Percentiles rank a stretch among this genome's conserved stretches.
Evolutionary conservation across 1,284 basidiomycete species (phyloP).

Genomic region (Naganishia liquefaciens): DNA sequence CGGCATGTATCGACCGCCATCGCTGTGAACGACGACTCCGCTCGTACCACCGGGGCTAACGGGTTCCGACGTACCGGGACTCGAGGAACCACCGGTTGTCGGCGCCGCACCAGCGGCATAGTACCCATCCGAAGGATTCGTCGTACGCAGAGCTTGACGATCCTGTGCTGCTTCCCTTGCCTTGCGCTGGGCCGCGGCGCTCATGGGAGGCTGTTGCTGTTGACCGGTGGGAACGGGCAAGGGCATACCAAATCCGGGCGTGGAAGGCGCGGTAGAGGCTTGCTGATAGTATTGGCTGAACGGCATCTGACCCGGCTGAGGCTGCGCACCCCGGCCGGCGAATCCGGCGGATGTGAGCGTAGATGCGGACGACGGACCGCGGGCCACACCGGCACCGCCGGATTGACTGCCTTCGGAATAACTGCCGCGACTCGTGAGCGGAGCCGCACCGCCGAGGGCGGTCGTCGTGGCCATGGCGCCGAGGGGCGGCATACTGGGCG

Average conservation of each 20-base stretch:
- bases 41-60: constrained; percentile 1
- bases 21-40: constrained; percentile 20
- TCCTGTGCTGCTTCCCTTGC: constrained; percentile 33
- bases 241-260: constrained; percentile 32
- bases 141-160: constrained; percentile 21
- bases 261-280: constrained; percentile 8
- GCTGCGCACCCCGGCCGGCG: constrained; percentile 44
- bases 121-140: constrained; percentile 20
- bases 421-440: constrained; percentile 26
- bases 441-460: constrained; percentile 37
- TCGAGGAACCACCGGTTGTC: neutral
- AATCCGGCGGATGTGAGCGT: constrained; percentile 44
- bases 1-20: constrained; percentile 32
- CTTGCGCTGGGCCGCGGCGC: constrained; percentile 31
- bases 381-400: constrained; percentile 35
- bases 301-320: constrained; percentile 24
- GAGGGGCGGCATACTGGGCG: constrained; percentile 37
- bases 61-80: constrained; percentile 1
- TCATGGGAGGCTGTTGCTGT: constrained; percentile 7
- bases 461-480: constrained; percentile 34
- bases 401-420: constrained; percentile 16
- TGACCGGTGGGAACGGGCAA: constrained; percentile 39
- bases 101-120: neutral
- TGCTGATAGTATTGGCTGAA: constrained; percentile 11
- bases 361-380: constrained; percentile 44